These are phyloP conservation scores for Umbelopsis sp. DNA, from an alignment of 371 early-diverging fungal species.

Conservation along the genomic window DNA sequence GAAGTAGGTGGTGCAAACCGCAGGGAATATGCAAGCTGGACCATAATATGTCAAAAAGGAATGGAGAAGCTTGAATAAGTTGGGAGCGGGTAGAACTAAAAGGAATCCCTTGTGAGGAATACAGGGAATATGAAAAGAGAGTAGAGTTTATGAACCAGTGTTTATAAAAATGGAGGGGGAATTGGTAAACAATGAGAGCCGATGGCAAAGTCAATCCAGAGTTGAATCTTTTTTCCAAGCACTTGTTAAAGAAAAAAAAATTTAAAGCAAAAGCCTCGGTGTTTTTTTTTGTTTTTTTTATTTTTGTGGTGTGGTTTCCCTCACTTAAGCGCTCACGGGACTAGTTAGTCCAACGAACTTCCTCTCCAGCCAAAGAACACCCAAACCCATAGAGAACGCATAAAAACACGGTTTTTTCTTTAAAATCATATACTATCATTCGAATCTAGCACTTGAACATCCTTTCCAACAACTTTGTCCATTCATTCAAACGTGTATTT, in stretches of 20 bases:
- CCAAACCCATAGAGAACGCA: not conserved
- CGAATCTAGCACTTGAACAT: too few species aligned
- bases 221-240: not conserved
- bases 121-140: slow-evolving; percentile 12
- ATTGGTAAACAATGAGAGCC: slow-evolving; percentile 7
- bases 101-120: slow-evolving; percentile 11
- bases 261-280: slow-evolving; percentile 14
- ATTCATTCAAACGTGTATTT: too few species aligned
- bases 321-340: not conserved
- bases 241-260: slow-evolving; percentile 17
- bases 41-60: slow-evolving; percentile 15
- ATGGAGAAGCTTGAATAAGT: slow-evolving; percentile 6
- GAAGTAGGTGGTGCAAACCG: slow-evolving; percentile 15
- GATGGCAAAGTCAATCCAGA: slow-evolving; percentile 9
- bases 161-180: slow-evolving; percentile 9
- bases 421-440: too few species aligned
- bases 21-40: slow-evolving; percentile 18
- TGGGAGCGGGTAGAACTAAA: not conserved
- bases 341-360: not conserved
- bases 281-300: slow-evolving; percentile 7
- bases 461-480: too few species aligned
- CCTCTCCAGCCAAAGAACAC: not conserved
- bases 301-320: not conserved
- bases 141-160: not conserved
- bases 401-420: not conserved